A percentile compares a stretch with the other conserved stretches of the same genome.
Evolutionary conservation across 495 filamentous ascomycete species (phyloP).

Genomic region (Penicillium waksmanii): DNA sequence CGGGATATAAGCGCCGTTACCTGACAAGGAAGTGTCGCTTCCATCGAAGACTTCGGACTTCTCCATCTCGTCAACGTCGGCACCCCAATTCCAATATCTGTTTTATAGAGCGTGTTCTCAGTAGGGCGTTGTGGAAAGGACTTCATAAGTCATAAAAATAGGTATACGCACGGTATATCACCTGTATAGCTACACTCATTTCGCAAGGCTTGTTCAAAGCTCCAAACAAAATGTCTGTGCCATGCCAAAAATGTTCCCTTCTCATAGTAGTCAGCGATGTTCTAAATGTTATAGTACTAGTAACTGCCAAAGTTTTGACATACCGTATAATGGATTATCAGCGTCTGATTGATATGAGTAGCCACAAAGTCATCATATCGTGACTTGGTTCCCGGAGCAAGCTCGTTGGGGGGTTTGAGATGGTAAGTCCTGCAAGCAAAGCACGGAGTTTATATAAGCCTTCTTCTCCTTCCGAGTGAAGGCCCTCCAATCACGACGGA

Average conservation of each 20-base stretch:
- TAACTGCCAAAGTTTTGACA: not conserved
- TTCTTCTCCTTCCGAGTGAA: constrained; percentile 49
- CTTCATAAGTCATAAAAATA: not conserved
- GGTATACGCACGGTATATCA: constrained; percentile 31
- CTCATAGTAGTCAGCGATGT: not conserved
- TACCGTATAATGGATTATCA: constrained; percentile 63
- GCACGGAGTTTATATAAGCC: constrained; percentile 64
- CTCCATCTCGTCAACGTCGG: constrained; percentile 50
- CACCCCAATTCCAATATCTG: constrained; percentile 69
- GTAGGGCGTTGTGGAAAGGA: not conserved
- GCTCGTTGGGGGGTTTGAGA: constrained; percentile 44
- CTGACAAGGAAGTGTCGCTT: constrained; percentile 59
- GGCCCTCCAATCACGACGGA: constrained; percentile 53
- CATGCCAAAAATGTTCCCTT: constrained; percentile 67
- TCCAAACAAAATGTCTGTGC: constrained; percentile 69
- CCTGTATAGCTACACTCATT: constrained; percentile 74
- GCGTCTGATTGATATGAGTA: constrained; percentile 67
- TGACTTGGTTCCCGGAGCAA: constrained; percentile 54
- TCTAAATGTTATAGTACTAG: not conserved
- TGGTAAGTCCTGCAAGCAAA: constrained; percentile 61
- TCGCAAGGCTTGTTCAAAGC: constrained; percentile 68
- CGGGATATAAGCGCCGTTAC: constrained; percentile 58
- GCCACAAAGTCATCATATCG: constrained; percentile 74
- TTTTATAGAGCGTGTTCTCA: not conserved
- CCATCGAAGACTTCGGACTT: constrained; percentile 69